Conservation (phyloP, 2,329 filamentous ascomycete species). For the Pseudogymnoascus sp. region DNA sequence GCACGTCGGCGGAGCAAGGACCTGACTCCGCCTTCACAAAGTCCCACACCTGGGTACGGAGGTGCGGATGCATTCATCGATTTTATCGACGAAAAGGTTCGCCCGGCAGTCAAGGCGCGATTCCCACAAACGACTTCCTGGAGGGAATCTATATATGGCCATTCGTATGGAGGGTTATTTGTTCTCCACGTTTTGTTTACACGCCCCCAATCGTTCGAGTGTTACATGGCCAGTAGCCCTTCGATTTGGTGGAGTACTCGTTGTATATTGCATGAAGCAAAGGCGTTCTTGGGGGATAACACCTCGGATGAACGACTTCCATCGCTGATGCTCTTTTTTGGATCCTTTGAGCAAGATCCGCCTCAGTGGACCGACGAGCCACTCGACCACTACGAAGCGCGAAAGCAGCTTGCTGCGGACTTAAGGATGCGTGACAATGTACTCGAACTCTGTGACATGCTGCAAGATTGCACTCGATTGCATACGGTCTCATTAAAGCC, state of each 20-base stretch:
- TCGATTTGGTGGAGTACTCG: constrained; percentile 1
- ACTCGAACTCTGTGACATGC: not conserved
- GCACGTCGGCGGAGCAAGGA: not conserved
- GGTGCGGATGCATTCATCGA: not conserved
- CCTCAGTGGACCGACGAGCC: not conserved
- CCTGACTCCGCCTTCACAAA: not conserved
- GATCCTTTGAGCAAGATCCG: not conserved
- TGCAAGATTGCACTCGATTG: not conserved
- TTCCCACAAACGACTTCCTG: constrained; percentile 1
- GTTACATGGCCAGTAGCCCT: not conserved
- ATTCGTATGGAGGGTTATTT: not conserved
- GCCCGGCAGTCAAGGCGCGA: not conserved
- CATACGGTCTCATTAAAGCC: not conserved
- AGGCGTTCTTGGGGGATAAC: not conserved
- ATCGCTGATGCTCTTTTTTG: not conserved
- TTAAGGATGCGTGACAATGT: constrained; percentile 1
- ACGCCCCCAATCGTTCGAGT: not conserved
- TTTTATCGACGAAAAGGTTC: not conserved
- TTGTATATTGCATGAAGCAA: not conserved
- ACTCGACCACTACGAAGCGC: not conserved
- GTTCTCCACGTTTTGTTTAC: not conserved
- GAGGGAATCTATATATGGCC: not conserved
- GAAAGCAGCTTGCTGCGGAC: not conserved
- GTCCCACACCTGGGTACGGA: not conserved
- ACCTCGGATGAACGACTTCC: not conserved